Conservation (phyloP, 2,329 filamentous ascomycete species). For the Helminthosporium solani region DNA sequence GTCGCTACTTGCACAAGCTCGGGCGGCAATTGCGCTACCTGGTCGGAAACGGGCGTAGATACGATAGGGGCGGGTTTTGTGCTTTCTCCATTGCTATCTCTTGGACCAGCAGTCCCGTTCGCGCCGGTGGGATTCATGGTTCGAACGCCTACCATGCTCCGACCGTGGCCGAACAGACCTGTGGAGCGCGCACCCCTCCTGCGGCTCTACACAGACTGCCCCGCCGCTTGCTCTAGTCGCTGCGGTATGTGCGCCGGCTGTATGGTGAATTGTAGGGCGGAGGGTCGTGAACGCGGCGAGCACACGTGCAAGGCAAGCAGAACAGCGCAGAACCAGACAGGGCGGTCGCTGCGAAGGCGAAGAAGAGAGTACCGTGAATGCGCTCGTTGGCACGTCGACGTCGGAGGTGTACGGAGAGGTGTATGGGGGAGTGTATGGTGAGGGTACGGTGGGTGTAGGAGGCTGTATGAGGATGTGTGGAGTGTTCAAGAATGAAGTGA, state of each 20-base stretch:
- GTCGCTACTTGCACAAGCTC: constrained; percentile 68
- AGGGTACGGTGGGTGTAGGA: no score
- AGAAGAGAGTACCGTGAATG: neutral
- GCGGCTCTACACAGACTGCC: constrained; percentile 17
- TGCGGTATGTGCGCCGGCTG: constrained; percentile 12
- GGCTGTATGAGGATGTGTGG: no score
- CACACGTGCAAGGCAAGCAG: no score
- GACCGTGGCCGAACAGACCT: constrained; percentile 29
- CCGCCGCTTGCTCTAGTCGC: constrained; percentile 9
- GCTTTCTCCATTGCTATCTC: constrained; percentile 31
- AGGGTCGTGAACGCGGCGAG: constrained; percentile 4
- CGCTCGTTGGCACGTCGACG: neutral
- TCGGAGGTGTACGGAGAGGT: no score
- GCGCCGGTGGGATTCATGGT: constrained; percentile 50
- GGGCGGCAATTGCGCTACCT: constrained; percentile 46
- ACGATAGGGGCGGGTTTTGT: constrained; percentile 19
- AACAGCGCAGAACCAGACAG: no score
- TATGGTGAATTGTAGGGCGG: constrained; percentile 13
- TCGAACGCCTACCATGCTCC: constrained; percentile 52
- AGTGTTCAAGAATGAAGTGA: no score
- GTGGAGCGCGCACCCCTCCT: constrained; percentile 35
- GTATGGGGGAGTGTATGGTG: no score
- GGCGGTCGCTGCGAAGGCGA: neutral
- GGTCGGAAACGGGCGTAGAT: constrained; percentile 12
- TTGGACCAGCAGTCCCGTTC: constrained; percentile 33